phyloP scores from a whole-genome alignment of 805 yeast genomes.

The Cyberlindnera mrakii region DNA sequence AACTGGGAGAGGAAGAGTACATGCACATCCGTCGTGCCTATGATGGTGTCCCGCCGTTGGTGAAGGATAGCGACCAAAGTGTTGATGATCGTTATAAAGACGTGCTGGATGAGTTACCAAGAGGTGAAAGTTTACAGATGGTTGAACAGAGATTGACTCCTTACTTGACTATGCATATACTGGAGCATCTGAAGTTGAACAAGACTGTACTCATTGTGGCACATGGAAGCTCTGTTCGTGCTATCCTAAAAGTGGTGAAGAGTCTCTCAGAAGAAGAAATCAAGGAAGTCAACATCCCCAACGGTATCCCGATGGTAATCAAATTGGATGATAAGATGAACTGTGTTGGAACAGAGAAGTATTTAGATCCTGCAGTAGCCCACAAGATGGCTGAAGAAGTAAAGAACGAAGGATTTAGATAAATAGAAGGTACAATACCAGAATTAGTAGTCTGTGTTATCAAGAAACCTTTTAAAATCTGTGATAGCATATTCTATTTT shows the following conservation, averaged over 20 bases:
- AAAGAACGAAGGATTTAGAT: constrained; percentile 60
- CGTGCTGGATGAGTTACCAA: constrained; percentile 43
- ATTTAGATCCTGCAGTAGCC: constrained; percentile 78
- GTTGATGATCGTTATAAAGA: constrained; percentile 32
- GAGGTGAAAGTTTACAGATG: constrained; percentile 68
- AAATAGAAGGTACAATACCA: neutral
- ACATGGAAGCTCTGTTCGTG: constrained; percentile 80
- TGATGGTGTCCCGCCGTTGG: constrained; percentile 61
- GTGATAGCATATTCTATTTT: too few relatives aligned
- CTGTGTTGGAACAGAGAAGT: constrained; percentile 51
- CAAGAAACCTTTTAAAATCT: neutral
- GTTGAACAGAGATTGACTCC: constrained; percentile 64
- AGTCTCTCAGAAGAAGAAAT: constrained; percentile 61
- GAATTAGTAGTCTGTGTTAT: neutral
- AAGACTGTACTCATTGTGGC: constrained; percentile 65
- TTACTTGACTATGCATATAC: constrained; percentile 44
- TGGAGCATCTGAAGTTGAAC: constrained; percentile 42
- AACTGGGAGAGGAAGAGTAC: constrained; percentile 68
- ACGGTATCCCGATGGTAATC: constrained; percentile 74
- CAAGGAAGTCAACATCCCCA: constrained; percentile 72
- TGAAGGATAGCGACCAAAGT: constrained; percentile 27
- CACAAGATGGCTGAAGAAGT: constrained; percentile 74
- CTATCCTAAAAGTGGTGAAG: constrained; percentile 64
- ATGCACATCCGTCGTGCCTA: constrained; percentile 78
- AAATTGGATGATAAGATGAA: constrained; percentile 48